Evolutionary conservation across 257 asterid genomes (phyloP).

Genomic region (Solanum pimpinellifolium): DNA sequence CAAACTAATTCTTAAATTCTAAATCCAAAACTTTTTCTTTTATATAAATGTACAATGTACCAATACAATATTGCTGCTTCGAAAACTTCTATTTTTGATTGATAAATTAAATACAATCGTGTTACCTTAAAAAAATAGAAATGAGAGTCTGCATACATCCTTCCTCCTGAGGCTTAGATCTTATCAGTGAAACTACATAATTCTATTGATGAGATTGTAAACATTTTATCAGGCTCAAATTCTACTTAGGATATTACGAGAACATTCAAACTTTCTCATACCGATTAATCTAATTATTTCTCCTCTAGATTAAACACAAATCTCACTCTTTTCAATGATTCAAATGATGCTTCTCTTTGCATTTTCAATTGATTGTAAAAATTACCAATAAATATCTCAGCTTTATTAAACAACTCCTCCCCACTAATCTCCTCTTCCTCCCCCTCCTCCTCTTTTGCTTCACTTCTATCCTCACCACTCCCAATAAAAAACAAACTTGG

Average conservation of each 20-base stretch:
- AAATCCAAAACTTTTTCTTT: not conserved
- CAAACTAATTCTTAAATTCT: not conserved
- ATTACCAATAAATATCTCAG: constrained; percentile 61
- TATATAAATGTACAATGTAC: not conserved
- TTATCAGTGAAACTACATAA: not conserved
- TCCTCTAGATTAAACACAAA: not conserved
- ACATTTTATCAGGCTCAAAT: not conserved
- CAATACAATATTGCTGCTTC: not conserved
- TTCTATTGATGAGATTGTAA: not conserved
- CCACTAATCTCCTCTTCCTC: constrained; percentile 18
- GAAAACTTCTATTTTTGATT: not conserved
- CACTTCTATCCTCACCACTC: not conserved
- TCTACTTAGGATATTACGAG: not conserved
- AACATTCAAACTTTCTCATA: not conserved
- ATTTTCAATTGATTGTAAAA: constrained; percentile 53
- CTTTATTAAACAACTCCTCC: constrained; percentile 41
- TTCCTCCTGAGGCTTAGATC: not conserved
- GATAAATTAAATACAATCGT: not conserved
- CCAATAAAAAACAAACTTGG: constrained; percentile 41
- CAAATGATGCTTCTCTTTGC: constrained; percentile 47
- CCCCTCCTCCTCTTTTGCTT: not conserved
- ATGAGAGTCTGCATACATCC: not conserved
- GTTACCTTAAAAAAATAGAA: not conserved
- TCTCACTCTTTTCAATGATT: not conserved
- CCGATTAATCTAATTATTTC: not conserved